Conservation (phyloP, 2,329 filamentous ascomycete species). For the Epichloe scottii region DNA sequence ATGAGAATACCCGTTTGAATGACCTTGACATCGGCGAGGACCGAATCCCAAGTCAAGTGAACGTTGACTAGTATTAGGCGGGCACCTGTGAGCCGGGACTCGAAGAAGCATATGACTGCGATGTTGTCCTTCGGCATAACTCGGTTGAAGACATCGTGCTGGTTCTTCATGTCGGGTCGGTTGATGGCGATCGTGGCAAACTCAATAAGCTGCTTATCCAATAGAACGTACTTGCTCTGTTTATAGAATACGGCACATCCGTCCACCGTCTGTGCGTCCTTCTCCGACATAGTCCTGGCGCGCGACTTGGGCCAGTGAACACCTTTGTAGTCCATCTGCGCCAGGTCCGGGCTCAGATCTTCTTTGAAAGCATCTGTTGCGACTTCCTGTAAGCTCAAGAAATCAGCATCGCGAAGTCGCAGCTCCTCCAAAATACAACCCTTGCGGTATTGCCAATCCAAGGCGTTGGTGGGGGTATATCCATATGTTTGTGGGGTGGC, state of each 20-base stretch:
- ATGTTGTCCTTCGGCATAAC: constrained; percentile 99
- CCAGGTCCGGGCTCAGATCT: constrained; percentile 77
- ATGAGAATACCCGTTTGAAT: constrained; percentile 93
- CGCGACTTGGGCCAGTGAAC: constrained; percentile 86
- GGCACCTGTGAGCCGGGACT: constrained; percentile 82
- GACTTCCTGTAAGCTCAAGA: constrained; percentile 88
- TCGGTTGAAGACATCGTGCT: constrained; percentile 95
- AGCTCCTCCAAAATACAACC: constrained; percentile 77
- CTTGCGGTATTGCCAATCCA: constrained; percentile 79
- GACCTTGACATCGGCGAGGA: constrained; percentile 84
- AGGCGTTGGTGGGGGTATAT: constrained; percentile 71
- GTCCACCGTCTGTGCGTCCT: constrained; percentile 80
- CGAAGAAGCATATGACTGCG: constrained; percentile 80
- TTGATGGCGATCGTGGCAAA: constrained; percentile 89
- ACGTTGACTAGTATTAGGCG: constrained; percentile 87
- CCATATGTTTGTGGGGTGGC: constrained; percentile 77
- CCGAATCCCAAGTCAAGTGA: constrained; percentile 90
- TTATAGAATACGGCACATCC: constrained; percentile 97
- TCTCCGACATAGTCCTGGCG: constrained; percentile 82
- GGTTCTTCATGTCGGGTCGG: constrained; percentile 90
- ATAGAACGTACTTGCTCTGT: constrained; percentile 79
- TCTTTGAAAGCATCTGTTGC: constrained; percentile 86
- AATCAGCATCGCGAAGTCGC: constrained; percentile 66
- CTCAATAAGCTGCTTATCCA: constrained; percentile 91
- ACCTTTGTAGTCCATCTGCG: constrained; percentile 82